phyloP scores from a whole-genome alignment of 768 basidiomycete species.

The Boletus sp. region DNA sequence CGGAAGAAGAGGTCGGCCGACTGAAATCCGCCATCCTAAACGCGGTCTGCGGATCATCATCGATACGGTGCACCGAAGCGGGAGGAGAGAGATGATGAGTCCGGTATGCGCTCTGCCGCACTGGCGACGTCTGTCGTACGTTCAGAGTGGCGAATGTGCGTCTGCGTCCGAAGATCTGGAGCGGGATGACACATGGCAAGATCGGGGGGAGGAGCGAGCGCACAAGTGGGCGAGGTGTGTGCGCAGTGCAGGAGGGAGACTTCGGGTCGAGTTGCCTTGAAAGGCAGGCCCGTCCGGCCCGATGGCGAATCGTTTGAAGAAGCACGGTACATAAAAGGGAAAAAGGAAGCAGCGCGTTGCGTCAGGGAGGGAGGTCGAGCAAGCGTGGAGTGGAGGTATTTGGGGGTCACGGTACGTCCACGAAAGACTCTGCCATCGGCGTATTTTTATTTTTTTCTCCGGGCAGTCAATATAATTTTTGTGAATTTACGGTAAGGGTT shows the following conservation, averaged over 20 bases:
- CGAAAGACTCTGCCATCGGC: neutral
- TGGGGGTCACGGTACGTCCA: slow-evolving; percentile 11
- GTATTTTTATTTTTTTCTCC: neutral
- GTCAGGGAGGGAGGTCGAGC: neutral
- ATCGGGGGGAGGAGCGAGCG: slow-evolving; percentile 7
- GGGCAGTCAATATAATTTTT: neutral
- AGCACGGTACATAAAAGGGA: slow-evolving; percentile 15
- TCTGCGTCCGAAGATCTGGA: slow-evolving; percentile 16
- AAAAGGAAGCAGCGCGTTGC: neutral
- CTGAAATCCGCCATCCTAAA: slow-evolving; percentile 15
- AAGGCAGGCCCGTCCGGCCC: neutral
- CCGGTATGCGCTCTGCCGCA: slow-evolving; percentile 23
- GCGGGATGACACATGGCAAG: slow-evolving; percentile 10
- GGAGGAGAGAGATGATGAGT: slow-evolving; percentile 5
- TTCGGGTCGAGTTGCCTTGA: slow-evolving; percentile 1
- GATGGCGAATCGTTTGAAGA: slow-evolving; percentile 19
- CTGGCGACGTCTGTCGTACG: slow-evolving; percentile 1
- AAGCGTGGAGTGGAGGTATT: neutral
- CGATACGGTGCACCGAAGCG: slow-evolving; percentile 7
- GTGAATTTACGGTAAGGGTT: neutral
- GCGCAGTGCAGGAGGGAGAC: neutral
- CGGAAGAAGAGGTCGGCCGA: slow-evolving; percentile 14
- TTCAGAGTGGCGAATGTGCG: slow-evolving; percentile 11
- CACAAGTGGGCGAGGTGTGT: no score
- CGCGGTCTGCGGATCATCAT: slow-evolving; percentile 18